These are phyloP conservation scores for Paramarasmius palmivorus DNA, from an alignment of 1,284 basidiomycete species.

Conservation along the genomic window DNA sequence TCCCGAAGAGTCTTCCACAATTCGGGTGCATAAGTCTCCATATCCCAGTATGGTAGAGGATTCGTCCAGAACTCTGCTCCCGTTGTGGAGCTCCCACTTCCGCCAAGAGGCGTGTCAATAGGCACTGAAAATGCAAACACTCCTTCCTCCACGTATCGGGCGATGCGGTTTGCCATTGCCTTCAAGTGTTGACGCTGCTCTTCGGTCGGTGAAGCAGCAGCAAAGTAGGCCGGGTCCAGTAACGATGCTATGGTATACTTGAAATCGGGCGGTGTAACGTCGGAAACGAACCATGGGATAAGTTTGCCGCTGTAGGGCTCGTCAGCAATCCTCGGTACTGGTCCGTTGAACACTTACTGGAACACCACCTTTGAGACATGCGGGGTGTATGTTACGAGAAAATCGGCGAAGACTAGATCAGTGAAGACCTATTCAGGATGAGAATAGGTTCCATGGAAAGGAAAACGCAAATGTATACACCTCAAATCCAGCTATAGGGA, in stretches of 20 bases:
- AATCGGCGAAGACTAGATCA: slow-evolving; percentile 94
- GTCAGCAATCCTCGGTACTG: neutral
- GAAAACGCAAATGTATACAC: slow-evolving; percentile 30
- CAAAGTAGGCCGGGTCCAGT: slow-evolving; percentile 53
- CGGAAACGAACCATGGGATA: slow-evolving; percentile 93
- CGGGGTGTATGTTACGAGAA: slow-evolving; percentile 85
- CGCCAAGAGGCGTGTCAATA: slow-evolving; percentile 63
- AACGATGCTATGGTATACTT: slow-evolving; percentile 49
- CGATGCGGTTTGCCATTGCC: slow-evolving; percentile 75
- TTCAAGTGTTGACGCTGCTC: slow-evolving; percentile 45
- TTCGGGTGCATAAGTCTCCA: slow-evolving; percentile 60
- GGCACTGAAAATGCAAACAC: slow-evolving; percentile 78
- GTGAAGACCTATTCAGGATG: slow-evolving; percentile 74
- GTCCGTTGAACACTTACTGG: slow-evolving; percentile 62
- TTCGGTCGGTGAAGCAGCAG: slow-evolving; percentile 21
- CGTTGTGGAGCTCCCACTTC: slow-evolving; percentile 23
- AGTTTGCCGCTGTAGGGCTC: slow-evolving; percentile 69
- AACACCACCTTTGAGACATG: slow-evolving; percentile 82
- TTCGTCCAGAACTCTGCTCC: slow-evolving; percentile 82
- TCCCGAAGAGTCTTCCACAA: slow-evolving; percentile 61
- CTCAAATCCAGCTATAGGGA: slow-evolving; percentile 89
- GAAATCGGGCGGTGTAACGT: slow-evolving; percentile 85
- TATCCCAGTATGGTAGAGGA: slow-evolving; percentile 82
- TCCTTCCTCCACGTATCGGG: slow-evolving; percentile 66
- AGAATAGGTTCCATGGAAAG: neutral